A percentile compares a stretch with the other conserved stretches of the same genome.
Evolutionary conservation across 208 protist genomes (phyloP).

Genomic region (Leishmania turanica): DNA sequence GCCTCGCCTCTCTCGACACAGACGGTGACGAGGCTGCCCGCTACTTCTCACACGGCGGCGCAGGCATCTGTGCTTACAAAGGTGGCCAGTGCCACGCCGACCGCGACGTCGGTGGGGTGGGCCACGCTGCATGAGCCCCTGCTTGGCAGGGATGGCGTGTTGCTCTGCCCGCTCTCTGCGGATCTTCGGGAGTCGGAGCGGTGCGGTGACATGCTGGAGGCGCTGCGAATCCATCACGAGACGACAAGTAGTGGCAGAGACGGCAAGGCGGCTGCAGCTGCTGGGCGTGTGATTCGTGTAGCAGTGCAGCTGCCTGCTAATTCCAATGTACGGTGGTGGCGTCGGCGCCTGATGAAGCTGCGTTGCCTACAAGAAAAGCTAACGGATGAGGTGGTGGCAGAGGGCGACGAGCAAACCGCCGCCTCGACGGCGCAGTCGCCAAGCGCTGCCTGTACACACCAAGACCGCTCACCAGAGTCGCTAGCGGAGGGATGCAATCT

Average conservation of each 20-base stretch:
- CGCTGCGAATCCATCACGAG: too few species aligned
- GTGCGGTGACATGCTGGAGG: neutral
- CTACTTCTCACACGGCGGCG: neutral
- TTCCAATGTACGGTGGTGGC: conserved; percentile 21
- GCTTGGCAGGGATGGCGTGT: conserved; percentile 50
- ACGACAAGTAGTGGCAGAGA: neutral
- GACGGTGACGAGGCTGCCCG: neutral
- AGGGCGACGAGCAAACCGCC: conserved; percentile 10
- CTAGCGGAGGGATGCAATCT: neutral
- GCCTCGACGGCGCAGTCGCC: neutral
- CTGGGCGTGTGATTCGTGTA: conserved; percentile 15
- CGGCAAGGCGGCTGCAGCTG: neutral
- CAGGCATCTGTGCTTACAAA: neutral
- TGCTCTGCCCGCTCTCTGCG: conserved; percentile 47
- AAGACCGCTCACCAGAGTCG: neutral
- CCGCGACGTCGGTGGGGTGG: conserved; percentile 39
- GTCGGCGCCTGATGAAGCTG: conserved; percentile 15
- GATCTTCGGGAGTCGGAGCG: conserved; percentile 29
- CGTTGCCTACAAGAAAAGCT: conserved; percentile 1
- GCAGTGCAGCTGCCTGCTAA: conserved; percentile 26
- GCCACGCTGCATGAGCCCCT: conserved; percentile 56
- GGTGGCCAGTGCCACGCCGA: neutral
- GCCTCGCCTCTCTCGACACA: neutral
- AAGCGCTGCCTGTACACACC: neutral
- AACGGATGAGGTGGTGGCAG: conserved; percentile 8